A percentile compares a stretch with the other conserved stretches of the same genome.
Conservation (phyloP, 2,329 filamentous ascomycete species). For the Mycosphaerella sp. region DNA sequence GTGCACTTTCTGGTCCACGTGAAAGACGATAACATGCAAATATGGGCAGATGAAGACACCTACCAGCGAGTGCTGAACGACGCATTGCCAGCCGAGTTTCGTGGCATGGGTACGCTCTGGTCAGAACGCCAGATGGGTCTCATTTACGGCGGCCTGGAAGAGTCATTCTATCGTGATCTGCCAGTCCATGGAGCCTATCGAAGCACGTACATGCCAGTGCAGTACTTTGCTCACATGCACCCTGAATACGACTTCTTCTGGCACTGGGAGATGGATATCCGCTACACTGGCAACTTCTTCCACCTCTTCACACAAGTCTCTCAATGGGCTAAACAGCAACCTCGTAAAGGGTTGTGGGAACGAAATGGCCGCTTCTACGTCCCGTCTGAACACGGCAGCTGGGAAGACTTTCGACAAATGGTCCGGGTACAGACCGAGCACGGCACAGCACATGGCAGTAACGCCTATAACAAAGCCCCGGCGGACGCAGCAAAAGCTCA, state of each 20-base stretch:
- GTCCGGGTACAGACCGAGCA: conserved; percentile 57
- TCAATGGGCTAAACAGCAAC: conserved; percentile 61
- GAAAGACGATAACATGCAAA: conserved; percentile 68
- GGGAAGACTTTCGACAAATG: conserved; percentile 64
- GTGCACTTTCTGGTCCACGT: conserved; percentile 82
- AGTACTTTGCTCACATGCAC: conserved; percentile 83
- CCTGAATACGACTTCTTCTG: conserved; percentile 87
- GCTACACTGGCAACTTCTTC: conserved; percentile 85
- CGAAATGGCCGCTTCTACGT: conserved; percentile 71
- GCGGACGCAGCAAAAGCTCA: conserved; percentile 32
- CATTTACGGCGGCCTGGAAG: conserved; percentile 47
- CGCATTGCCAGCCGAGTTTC: conserved; percentile 45
- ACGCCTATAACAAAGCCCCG: conserved; percentile 38
- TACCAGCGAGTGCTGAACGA: conserved; percentile 59
- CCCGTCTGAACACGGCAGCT: conserved; percentile 61
- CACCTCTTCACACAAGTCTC: conserved; percentile 65
- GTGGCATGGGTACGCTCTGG: conserved; percentile 50
- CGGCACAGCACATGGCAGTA: conserved; percentile 43
- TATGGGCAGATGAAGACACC: conserved; percentile 72
- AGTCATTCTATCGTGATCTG: conserved; percentile 50
- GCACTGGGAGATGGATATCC: conserved; percentile 94
- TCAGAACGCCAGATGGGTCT: conserved; percentile 51
- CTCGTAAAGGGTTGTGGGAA: conserved; percentile 70
- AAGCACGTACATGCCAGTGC: conserved; percentile 87
- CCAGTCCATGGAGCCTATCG: conserved; percentile 64